Evolutionary conservation across 176 grass and related monocot genomes (phyloP), one percentile per base, ranked within the genome.

Genomic region (Poa annua): DNA sequence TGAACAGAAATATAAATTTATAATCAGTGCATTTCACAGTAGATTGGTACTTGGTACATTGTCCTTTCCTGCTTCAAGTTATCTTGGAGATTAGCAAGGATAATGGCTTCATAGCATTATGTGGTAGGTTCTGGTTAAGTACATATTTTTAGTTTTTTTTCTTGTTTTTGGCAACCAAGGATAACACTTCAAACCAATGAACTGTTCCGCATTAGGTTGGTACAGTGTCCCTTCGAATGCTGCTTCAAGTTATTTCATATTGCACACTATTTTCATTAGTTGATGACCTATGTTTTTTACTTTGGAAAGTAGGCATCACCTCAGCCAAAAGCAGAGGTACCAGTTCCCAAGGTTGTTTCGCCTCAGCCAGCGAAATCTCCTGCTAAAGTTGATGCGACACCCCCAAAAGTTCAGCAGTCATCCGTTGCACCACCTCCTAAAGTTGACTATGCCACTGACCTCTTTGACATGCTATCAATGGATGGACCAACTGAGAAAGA

Each of bases 381-480:
- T 61, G 57, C 78, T 71, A 85, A 92, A 85, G 54, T 84, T 75
- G 78, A 90, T 44, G 50, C 80, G 57, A 68, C 67, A 76, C 61
- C 86, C 74, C 74, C 68, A 77, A 88, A 92, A 85, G 67, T 86
- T 77, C 73, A 87, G 38, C 80, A 85, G 68, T 83, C 85, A 77
- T 66, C 26, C 0, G 48, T 85, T 86, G 70, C 74, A 25, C 87
- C 91, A 74, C 85, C 91, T 91, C 83, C 93, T 83, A 93, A 92
- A 81, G 93, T 92, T 88, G 96, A 98, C 78, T 98, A 93, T 81
- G 93, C 93, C 14, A 93, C 80, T 42, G 96, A 98, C 91, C 92
- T 98, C 42, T 92, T 98, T 85, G 86, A 89, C 85, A 92, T 98
- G 87, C 65, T 98, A 81, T 92, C 96, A 33, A 89, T 98, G 82